Evolutionary conservation across 352 stramenopile species (phyloP), one percentile per base, ranked within the genome.

Genomic region (Pythium sp.): DNA sequence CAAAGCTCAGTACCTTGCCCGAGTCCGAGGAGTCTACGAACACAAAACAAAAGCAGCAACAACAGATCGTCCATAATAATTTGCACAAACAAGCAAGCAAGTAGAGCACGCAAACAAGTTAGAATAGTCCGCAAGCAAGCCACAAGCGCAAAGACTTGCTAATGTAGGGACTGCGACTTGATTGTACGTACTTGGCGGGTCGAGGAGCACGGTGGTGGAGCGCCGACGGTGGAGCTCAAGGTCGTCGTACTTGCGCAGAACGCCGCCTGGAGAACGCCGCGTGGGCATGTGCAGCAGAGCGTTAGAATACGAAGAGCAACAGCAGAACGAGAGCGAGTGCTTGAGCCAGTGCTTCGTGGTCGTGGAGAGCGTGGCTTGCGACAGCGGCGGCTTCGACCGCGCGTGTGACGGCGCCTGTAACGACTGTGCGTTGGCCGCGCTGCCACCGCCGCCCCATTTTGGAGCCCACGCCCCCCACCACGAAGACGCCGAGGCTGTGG

Each of bases 211-310:
- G 14, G 82, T 90, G 30, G 78, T 73, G 0, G 84, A 89, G 24
- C 82, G 81, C 24, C 84, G 79, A 1, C 82, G 75, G 34, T 70
- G 65, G 46, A 61, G 65, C 24, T 92, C 84, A 6, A 80, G 22
- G 43, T 92, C 84, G n/a, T 92, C 84, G 51, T 89, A 84, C 66
- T 91, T 90, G 64, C 84, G 81, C 38, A 81, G 68, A 57, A 83
- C 80, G 30, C 69, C 70, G 55, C 71, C 70, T 74, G 65, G 41
- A 34, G n/a, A 64, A 59, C 64, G 64, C 0, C 55, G 64, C 38
- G 64, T 69, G 38, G 41, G 64, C 41, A 58, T 24, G 38, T 69
- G 61, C 54, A 54, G 68, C 55, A 61, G 64, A 41, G 57, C 30
- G 59, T 64, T 65, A 67, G 66, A 56, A 51, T 38, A 61, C 28